Conservation (phyloP, 768 basidiomycete genomes). For the Phylloporus arenicola region DNA sequence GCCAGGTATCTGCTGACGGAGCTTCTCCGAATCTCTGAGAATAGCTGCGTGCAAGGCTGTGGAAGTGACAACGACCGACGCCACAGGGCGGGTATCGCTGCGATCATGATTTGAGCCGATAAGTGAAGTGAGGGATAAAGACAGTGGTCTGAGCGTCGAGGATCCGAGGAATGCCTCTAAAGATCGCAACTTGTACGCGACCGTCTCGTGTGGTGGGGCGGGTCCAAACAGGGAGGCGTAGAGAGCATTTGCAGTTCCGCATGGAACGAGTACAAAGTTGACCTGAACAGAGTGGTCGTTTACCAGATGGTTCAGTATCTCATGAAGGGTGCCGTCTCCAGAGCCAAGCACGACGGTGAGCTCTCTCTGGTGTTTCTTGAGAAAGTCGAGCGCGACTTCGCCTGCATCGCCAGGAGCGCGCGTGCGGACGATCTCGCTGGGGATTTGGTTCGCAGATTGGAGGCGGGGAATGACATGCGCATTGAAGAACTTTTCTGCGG, state of each 20-base stretch:
- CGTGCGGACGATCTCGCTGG: conserved; percentile 43
- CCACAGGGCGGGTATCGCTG: conserved; percentile 22
- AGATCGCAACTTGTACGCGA: conserved; percentile 49
- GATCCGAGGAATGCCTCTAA: conserved; percentile 46
- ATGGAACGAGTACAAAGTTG: conserved; percentile 55
- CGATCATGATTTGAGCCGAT: conserved; percentile 20
- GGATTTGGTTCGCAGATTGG: conserved; percentile 27
- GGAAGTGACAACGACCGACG: conserved; percentile 82
- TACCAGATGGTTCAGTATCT: conserved; percentile 64
- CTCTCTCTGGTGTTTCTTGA: conserved; percentile 29
- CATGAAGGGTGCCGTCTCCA: conserved; percentile 91
- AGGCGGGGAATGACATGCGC: conserved; percentile 64
- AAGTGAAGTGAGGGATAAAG: conserved; percentile 50
- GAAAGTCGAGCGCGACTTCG: conserved; percentile 35
- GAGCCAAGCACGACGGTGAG: conserved; percentile 61
- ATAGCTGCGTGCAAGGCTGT: conserved; percentile 83
- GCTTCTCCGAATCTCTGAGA: conserved; percentile 71
- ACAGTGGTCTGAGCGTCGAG: conserved; percentile 38
- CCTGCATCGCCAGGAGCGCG: conserved; percentile 52
- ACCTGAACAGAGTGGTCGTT: conserved; percentile 23
- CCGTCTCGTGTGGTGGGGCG: conserved; percentile 16
- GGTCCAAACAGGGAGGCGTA: conserved; percentile 74
- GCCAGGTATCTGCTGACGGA: conserved; percentile 66
- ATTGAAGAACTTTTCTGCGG: conserved; percentile 52
- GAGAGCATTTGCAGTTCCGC: conserved; percentile 92